Evolutionary conservation across 768 basidiomycete genomes (phyloP).

Genomic region (Auricularia heimuer): DNA sequence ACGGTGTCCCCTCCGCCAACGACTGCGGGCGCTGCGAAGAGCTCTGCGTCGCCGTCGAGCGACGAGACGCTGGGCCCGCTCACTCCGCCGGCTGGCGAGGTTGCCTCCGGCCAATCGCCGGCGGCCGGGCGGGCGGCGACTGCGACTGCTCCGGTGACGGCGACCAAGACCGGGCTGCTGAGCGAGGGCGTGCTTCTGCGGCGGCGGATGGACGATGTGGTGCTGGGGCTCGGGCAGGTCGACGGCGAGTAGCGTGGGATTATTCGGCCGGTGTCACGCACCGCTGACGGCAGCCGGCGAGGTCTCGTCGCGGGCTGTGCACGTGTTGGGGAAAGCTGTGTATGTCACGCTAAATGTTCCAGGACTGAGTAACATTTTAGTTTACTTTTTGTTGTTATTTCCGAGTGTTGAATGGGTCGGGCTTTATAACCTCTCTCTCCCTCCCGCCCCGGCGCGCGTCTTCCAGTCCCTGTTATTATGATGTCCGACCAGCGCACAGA

Average conservation of each 20-base stretch:
- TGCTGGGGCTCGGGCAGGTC: constrained; percentile 25
- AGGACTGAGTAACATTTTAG: too few relatives aligned
- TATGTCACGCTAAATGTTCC: too few relatives aligned
- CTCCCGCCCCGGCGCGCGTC: not conserved
- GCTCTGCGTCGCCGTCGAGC: not conserved
- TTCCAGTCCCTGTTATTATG: not conserved
- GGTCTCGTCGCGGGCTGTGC: not conserved
- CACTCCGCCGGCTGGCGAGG: not conserved
- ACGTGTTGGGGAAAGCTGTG: not conserved
- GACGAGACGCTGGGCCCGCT: not conserved
- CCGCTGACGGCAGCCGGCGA: too few relatives aligned
- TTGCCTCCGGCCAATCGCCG: constrained; percentile 2
- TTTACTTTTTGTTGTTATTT: too few relatives aligned
- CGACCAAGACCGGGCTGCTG: constrained; percentile 72
- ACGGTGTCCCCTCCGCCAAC: constrained; percentile 10
- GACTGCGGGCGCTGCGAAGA: not conserved
- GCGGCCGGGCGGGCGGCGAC: constrained; percentile 8
- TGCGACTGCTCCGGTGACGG: constrained; percentile 43
- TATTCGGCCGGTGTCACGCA: not conserved
- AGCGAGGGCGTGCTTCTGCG: constrained; percentile 60
- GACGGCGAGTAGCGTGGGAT: not conserved
- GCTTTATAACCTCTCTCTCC: not conserved
- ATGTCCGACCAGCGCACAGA: not conserved
- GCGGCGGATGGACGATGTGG: constrained; percentile 30
- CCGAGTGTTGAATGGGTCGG: not conserved